Evolutionary conservation across 352 stramenopile genomes (phyloP), one percentile per base, ranked within the genome.

Genomic region (Phytophthora pisi): DNA sequence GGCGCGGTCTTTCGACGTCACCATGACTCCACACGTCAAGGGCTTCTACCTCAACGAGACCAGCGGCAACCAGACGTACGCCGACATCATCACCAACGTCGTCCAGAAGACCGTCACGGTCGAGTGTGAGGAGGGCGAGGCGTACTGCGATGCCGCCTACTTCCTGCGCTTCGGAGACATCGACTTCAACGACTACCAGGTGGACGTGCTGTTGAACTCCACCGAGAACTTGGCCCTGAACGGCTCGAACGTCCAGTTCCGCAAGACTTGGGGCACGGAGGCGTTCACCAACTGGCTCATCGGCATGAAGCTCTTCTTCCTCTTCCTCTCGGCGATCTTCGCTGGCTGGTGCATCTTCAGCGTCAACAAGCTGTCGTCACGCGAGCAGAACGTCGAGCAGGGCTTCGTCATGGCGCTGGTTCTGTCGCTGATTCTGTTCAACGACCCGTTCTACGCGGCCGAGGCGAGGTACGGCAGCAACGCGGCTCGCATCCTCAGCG

Each of bases 191-290:
- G 57, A 84, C 59, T 88, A 86, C 28, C 73, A 85, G 52, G 57
- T 90, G 24, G 79, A 88, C 57, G 65, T 88, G 5, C 68, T 90
- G 4, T 85, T 90, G 62, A 90, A 88, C 43, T 77, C 81, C 9
- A 81, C 79, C 4, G 57, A 73, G 13, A 60, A 38, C 5, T 42
- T 86, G 10, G 64, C 57, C n/a, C 50, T 88, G 53, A 72, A 68
- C 26, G 79, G 79, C 6, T 68, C 66, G 0, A 78, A 81, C 20
- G 68, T 79, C 11, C 72, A 79, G 49, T 90, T 90, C 62, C 77
- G 72, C 40, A 86, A 88, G 62, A 85, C 78, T 0, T 86, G 77
- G 77, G 81, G 81, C 30, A 81, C 75, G 0, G 40, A 67, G 15
- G 47, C 60, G 36, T 90, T 88, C 51, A 90, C 79, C 3, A 64